These are phyloP conservation scores for Croton laevigatus DNA, from an alignment of 441 rosid genomes.

Conservation along the genomic window DNA sequence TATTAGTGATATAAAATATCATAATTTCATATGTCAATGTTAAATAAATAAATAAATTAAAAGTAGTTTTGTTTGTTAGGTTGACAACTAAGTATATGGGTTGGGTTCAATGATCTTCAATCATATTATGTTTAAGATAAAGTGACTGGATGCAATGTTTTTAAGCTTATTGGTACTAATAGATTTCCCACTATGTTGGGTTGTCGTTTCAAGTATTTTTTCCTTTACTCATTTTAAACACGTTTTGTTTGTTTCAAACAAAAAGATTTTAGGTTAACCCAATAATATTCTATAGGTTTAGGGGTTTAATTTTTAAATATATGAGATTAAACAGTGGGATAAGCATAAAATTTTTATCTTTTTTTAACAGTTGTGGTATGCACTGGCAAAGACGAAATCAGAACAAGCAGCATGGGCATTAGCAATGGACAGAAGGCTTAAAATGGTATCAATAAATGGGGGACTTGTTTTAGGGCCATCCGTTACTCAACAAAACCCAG, in stretches of 20 bases:
- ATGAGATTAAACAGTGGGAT: too few species aligned
- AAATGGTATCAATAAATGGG: slow-evolving; percentile 75
- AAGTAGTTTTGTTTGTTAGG: too few species aligned
- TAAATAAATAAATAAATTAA: too few species aligned
- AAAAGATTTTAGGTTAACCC: too few species aligned
- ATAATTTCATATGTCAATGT: background rate
- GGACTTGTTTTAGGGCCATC: slow-evolving; percentile 71
- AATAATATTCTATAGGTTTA: too few species aligned
- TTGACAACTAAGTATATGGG: too few species aligned
- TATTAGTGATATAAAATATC: too few species aligned
- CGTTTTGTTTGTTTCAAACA: background rate
- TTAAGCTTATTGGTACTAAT: too few species aligned
- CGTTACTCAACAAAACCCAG: slow-evolving; percentile 58
- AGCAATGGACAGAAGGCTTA: slow-evolving; percentile 74
- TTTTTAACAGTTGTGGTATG: slow-evolving; percentile 63
- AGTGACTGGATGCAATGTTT: background rate
- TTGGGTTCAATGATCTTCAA: too few species aligned
- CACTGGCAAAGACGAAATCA: slow-evolving; percentile 64
- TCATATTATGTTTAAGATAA: background rate
- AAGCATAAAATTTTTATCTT: too few species aligned
- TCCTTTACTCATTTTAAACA: background rate
- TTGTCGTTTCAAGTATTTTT: background rate
- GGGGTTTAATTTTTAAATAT: too few species aligned
- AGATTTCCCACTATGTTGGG: background rate
- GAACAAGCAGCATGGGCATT: slow-evolving; percentile 89